Base-by-base conservation (phyloP, 352 stramenopile genomes). In the Globisporangium echinulatum region DNA sequence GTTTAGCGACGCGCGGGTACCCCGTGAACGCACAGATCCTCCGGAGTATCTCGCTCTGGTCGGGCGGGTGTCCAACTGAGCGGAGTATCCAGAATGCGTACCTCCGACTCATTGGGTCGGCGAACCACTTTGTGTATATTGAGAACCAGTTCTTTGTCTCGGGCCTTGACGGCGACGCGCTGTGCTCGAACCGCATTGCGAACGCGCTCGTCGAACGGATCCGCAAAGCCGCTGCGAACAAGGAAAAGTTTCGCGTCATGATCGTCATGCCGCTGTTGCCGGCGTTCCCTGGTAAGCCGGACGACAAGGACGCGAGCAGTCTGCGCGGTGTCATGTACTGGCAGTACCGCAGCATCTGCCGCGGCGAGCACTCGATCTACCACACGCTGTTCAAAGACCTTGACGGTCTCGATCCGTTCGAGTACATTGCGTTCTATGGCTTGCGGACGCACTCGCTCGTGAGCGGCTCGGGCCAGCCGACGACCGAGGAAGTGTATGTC, bases 121-220 rank as follows among this genome's bases (percentile, higher is more conserved):
- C 88, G 10, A 81, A 92, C 36, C 87, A 97, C 68, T 96, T 91
- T 42, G 74, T 97, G 38, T 97, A 97, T 74, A 97, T 97, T 63
- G 90, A 97, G 68, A 96, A 96, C 61, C 85, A 94, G 64, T 94
- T 94, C 66, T 95, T 95, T 49, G 76, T 92, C 11, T 95, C 90
- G 51, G 85, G 86, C 2, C 71, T 96, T 40, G 82, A 94, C 54
- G 88, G 87, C 37, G 89, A 97, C 64, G 73, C 79, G 49, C 58
- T 69, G 0, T 87, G 84, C 49, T 87, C 80, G 19, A 95, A 95
- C 62, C 83, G 84, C 3, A 93, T 95, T 46, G 82, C 77, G 3
- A 92, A 90, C 59, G 85, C 85, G 6, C 59, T 95, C 38, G 74
- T 92, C 4, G 79, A 90, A 55, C 74, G 85, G 13, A 93, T 95